These are phyloP conservation scores for Ophiostoma fasciatum DNA, from an alignment of 2,329 filamentous ascomycete genomes.

Conservation along the genomic window DNA sequence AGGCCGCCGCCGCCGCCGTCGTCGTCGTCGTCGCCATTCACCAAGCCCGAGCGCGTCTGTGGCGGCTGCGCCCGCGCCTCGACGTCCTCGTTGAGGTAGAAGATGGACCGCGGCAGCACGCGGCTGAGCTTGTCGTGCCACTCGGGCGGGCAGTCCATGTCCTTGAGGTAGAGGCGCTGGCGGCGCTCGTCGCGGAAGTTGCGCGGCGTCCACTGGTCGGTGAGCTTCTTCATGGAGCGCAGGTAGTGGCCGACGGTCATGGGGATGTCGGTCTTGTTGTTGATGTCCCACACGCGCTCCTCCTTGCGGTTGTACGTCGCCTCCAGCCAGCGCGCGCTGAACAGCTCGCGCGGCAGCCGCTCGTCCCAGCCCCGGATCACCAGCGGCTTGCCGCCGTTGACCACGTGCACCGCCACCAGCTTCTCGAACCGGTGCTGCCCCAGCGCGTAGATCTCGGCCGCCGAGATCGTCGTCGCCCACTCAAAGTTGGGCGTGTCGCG, in stretches of 20 bases:
- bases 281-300: conserved; percentile 74
- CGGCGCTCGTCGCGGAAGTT: conserved; percentile 67
- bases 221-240: conserved; percentile 68
- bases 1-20: conserved; percentile 18
- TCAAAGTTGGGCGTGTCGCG: conserved; percentile 72
- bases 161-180: conserved; percentile 87
- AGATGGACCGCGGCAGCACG: conserved; percentile 66
- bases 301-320: conserved; percentile 65
- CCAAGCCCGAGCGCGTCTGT: no score
- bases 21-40: background rate
- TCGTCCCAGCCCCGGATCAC: conserved; percentile 82
- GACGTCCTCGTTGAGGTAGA: conserved; percentile 77
- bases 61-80: conserved; percentile 18
- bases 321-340: conserved; percentile 68
- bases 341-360: conserved; percentile 59
- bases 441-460: conserved; percentile 61
- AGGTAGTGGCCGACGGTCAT: conserved; percentile 87
- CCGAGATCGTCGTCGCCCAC: conserved; percentile 69
- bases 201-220: conserved; percentile 62
- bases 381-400: conserved; percentile 71
- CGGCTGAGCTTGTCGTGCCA: conserved; percentile 73
- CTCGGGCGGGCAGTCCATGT: conserved; percentile 82
- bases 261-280: conserved; percentile 55
- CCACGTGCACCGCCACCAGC: conserved; percentile 68
- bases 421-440: conserved; percentile 73